Evolutionary conservation across 108 stramenopile genomes (phyloP), one percentile per base, ranked within the genome.

Genomic region (Cyclotella cryptica): DNA sequence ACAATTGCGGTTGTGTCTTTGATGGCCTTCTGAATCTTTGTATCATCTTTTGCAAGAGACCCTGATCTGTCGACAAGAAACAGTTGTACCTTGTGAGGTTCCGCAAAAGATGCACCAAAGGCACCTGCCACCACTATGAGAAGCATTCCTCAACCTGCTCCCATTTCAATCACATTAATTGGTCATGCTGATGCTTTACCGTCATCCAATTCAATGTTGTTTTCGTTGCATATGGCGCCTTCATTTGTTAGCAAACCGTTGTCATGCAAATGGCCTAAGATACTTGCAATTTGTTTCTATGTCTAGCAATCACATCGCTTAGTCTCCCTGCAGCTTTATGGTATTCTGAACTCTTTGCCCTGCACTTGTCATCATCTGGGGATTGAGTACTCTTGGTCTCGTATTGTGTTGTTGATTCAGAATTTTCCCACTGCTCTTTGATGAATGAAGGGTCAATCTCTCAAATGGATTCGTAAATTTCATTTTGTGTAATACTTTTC

Each of bases 91-190:
- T 72, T 69, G 0, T 70, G 39, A 17, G 61, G 46, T 12, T 28
- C 22, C 24, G 28, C 65, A 19, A 39, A 42, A n/a, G 76, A 67
- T 15, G 85, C 83, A 11, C 73, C 85, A 21, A 83, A 69, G 5
- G 83, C 80, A 39, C 89, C 88, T 10, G 94, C 88, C 26, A 80
- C 86, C 10, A 90, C 85, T 26, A 96, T 57, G 10, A 92, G 92
- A 2, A 86, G 78, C 86, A 93, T 93, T 0, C 92, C 94, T 42
- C 94, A 75, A 14, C 94, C 94, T 41, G 94, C 94, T 18, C 94
- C 94, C 86, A 96, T 88, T 78, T 96, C 94, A 51, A 96, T 53
- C 19, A 84, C 41, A 45, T 65, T 73, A 19, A 1, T 49, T 66
- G 39, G 58, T 61, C 18, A 12, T 22, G 43, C 54, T 49, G 30